Evolutionary conservation across 306 rosid genomes (phyloP).

Genomic region (Boehmeria nivea): DNA sequence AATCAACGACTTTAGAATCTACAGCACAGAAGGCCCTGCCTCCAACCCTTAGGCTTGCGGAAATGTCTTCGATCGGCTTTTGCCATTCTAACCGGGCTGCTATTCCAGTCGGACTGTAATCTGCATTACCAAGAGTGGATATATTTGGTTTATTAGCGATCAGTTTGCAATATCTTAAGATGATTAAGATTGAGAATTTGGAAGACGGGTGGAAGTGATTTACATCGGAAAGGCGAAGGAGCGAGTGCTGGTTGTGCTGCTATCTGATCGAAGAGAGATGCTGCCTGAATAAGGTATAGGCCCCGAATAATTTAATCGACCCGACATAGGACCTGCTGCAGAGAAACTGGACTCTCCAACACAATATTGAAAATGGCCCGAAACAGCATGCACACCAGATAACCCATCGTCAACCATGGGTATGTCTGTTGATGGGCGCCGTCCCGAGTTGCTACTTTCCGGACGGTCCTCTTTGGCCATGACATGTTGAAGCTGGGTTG

Average conservation of each 20-base stretch:
- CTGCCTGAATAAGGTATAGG: constrained; percentile 73
- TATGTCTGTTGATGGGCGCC: constrained; percentile 9
- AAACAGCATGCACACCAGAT: constrained; percentile 15
- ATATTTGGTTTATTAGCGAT: neutral
- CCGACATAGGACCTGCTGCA: constrained; percentile 32
- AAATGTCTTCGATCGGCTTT: constrained; percentile 51
- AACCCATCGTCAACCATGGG: constrained; percentile 17
- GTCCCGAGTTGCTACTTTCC: constrained; percentile 18
- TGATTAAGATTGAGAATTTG: neutral
- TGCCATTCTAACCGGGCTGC: constrained; percentile 88
- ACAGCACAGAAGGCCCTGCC: constrained; percentile 71
- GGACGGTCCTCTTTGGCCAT: constrained; percentile 31
- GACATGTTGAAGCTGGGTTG: neutral
- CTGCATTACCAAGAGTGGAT: constrained; percentile 53
- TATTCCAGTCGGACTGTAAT: constrained; percentile 70
- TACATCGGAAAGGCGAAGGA: constrained; percentile 95
- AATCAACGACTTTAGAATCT: constrained; percentile 55
- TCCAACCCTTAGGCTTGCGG: constrained; percentile 61
- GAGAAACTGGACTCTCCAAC: constrained; percentile 57
- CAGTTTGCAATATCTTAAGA: neutral
- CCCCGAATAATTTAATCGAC: constrained; percentile 51
- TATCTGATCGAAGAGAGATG: constrained; percentile 82
- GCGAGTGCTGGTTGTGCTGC: constrained; percentile 94
- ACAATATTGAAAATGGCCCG: constrained; percentile 28
- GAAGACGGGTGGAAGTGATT: neutral